Evolutionary conservation across 345 rosid species (phyloP), one percentile per base, ranked within the genome.

Genomic region (Arabidopsis arenosa): DNA sequence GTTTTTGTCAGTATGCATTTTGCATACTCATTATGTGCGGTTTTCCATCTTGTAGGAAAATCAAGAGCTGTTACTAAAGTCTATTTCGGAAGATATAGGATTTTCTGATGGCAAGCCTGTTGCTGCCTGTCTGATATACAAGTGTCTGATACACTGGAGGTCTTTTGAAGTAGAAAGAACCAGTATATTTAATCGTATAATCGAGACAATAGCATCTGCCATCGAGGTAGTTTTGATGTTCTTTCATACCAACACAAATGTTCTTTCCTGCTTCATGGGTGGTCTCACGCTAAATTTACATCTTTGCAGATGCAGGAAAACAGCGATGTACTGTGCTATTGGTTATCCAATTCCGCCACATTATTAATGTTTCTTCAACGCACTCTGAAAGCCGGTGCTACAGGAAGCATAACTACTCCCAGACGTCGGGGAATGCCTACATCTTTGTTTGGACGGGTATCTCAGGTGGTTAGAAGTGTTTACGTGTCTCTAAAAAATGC

Each of bases 151-250:
- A 60, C 96, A 89, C 67, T 93, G 98, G 98, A 88, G 98, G 73
- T 91, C 98, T 77, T 93, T 93, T 78, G 98, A 91, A 82, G 98
- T 86, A 65, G 93, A 93, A 79, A 82, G 97, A 78, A 93, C 98
- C 51, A 85, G 65, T 80, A 80, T 93, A 63, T 93, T 93, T 80
- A 92, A 93, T 68, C 92, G 97, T 39, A 83, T 95, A 63, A 90
- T 92, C 74, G 94, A 95, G 77, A 88, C 93, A 79, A 88, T 95
- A 68, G 89, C 90, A 18, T 63, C 91, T 40, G 86, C 97, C 40
- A 86, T 92, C 39, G 96, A 92, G 88, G 99, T 92, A 84, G 56
- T 44, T 54, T 45, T 49, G 14, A 61, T 67, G 36, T 54, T 74
- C 33, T 61, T 73, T 37, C 74, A 45, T 44, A 62, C 64, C 66